Base-by-base conservation (phyloP, 139 green algal genomes). In the Coccomyxa sp. region DNA sequence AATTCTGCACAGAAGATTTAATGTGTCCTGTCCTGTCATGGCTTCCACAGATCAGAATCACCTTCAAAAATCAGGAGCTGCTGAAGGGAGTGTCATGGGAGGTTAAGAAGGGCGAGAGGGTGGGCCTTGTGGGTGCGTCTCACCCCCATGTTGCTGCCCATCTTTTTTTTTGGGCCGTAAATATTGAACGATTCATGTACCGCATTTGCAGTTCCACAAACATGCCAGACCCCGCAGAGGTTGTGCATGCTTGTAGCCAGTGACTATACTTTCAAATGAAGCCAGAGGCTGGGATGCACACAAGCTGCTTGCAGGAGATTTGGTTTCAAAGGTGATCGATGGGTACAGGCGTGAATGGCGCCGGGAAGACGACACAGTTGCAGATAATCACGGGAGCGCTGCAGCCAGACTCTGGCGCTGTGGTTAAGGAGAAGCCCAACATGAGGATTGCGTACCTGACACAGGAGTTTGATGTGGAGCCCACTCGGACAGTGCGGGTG, bases 341-440 rank as follows among this genome's bases (percentile, higher is more conserved):
- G 4, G 63, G 18, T 71, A 76, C 85, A 94, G 92, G 96, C 57
- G 90, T 98, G n/a, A 99, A 99, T 85, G 97, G 97, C 18, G 96
- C 97, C 4, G 97, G 97, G 31, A 99, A 99, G 90, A 99, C 96
- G 0, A 99, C 96, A 14, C 96, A 99, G 91, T 90, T 99, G 80
- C 90, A 98, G 87, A 98, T 99, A 79, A 95, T 99, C 59, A 95
- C 94, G 82, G 97, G 97, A 31, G 83, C 90, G 57, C 76, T 99
- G 58, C 76, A 93, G 68, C 89, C 95, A 0, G 97, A 99, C 87
- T 77, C 88, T 4, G 97, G 97, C 7, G 91, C 97, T 84, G 90
- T 99, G 9, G 79, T 98, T 77, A 95, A 95, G 82, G 90, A 91
- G 15, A 93, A 91, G 81, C 82, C 85, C 25, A 93, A 94, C 88